Percentiles rank a stretch among this genome's conserved stretches.
Evolutionary conservation across 2,329 filamentous ascomycete species (phyloP).

Genomic region (Metarhizium rileyi): DNA sequence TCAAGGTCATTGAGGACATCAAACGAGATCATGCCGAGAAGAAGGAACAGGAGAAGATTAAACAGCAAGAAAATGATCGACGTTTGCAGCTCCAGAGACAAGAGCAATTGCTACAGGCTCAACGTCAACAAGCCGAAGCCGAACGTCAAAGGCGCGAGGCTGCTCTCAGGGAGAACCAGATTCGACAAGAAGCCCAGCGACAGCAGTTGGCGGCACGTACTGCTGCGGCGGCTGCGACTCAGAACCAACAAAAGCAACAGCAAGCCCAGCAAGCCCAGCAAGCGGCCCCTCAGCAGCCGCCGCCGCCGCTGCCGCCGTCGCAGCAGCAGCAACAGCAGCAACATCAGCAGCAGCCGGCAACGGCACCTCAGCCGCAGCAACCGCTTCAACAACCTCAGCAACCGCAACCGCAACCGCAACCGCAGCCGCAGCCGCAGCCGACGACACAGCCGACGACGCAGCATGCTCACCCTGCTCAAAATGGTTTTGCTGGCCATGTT

Average conservation of each 20-base stretch:
- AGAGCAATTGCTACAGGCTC: constrained; percentile 33
- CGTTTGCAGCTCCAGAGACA: constrained; percentile 37
- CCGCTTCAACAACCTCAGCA: constrained; percentile 2
- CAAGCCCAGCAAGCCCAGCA: constrained; percentile 1
- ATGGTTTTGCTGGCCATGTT: constrained; percentile 28
- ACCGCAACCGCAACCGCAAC: constrained; percentile 2
- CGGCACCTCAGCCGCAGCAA: constrained; percentile 12
- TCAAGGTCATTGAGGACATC: constrained; percentile 84
- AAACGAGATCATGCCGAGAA: constrained; percentile 68
- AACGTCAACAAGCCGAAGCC: constrained; percentile 35
- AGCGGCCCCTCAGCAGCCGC: not conserved
- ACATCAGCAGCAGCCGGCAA: constrained; percentile 1
- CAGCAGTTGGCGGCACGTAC: constrained; percentile 21
- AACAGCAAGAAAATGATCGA: constrained; percentile 50
- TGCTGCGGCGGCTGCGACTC: constrained; percentile 15
- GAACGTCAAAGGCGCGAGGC: constrained; percentile 31
- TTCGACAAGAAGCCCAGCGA: constrained; percentile 27
- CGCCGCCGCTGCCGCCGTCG: not conserved
- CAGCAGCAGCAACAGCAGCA: constrained; percentile 13
- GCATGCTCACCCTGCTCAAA: constrained; percentile 26
- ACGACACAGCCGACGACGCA: constrained; percentile 17
- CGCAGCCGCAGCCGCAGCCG: not conserved
- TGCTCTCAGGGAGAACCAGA: constrained; percentile 24
- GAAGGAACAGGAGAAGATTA: constrained; percentile 64
- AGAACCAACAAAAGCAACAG: constrained; percentile 13